Base-by-base conservation (phyloP, 1,139 yeast species). In the Candida mesenterica region DNA sequence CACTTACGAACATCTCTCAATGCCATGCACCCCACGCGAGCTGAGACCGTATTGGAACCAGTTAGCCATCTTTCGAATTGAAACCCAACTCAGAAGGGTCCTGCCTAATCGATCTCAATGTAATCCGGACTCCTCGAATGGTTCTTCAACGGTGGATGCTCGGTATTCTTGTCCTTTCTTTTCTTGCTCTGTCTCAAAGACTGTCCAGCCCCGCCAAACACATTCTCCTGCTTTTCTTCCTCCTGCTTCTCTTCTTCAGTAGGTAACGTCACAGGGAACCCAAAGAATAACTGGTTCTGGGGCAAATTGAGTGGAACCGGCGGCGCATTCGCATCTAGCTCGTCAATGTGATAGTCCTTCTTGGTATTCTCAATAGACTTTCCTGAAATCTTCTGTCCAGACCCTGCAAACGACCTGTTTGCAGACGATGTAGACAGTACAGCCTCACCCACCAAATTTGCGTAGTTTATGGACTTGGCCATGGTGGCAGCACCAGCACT, bases 271-370 rank as follows among this genome's bases (percentile, higher is more conserved):
- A 86, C 77, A 0, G 97, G 97, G 57, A 82, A 92, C 1, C 99
- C 99, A 59, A 94, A 90, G 56, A 92, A 92, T 14, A 92, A 68
- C 55, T 88, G 94, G 20, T 95, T 96, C 26, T 74, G 82, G 0
- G 96, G 95, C 30, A 92, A 65, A 12, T 69, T 62, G 37, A 92
- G 64, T 10, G 94, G 85, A 1, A 79, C 84, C 1, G 95, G 85
- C 3, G 82, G 78, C 1, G 80, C 83, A 38, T 68, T 59, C 5
- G 71, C 65, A 45, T 72, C 77, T 39, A 72, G 56, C 35, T 68
- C 72, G 29, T 64, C 70, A 20, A 66, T 59, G 27, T 53, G 53
- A 24, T 49, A 43, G 39, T 30, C 41, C 37, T 39, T 47, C 42
- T 44, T 50, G 19, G 42, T 43, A 28, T 36, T 36, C 14, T 57